Evolutionary conservation across 108 stramenopile species (phyloP).

Genomic region (Nannochloropsis gaditana): DNA sequence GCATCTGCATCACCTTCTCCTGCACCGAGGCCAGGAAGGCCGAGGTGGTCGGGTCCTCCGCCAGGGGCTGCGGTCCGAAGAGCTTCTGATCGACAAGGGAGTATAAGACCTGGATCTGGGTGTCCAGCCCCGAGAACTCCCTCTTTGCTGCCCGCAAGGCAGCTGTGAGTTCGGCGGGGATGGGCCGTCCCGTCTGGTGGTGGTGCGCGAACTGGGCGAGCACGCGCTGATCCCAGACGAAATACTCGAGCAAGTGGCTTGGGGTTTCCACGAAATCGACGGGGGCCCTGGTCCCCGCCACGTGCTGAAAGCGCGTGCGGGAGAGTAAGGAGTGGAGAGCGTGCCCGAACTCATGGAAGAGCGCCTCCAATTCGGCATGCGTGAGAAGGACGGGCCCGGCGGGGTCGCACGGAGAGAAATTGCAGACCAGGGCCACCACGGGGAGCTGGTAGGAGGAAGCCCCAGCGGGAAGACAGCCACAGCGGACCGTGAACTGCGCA

Average conservation of each 20-base stretch:
- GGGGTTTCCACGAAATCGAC: slow-evolving; percentile 58
- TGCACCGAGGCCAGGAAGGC: slow-evolving; percentile 22
- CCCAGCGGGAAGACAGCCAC: slow-evolving; percentile 61
- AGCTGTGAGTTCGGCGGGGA: slow-evolving; percentile 37
- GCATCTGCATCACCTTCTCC: slow-evolving; percentile 21
- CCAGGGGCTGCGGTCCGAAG: slow-evolving; percentile 45
- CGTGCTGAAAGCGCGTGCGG: slow-evolving; percentile 86
- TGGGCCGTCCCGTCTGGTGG: slow-evolving; percentile 37
- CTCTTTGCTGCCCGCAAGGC: slow-evolving; percentile 29
- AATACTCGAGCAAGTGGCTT: slow-evolving; percentile 57
- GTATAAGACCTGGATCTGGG: slow-evolving; percentile 51
- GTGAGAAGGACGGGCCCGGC: slow-evolving; percentile 50
- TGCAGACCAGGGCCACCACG: slow-evolving; percentile 82
- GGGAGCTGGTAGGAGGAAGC: slow-evolving; percentile 67
- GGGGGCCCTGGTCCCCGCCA: slow-evolving; percentile 74
- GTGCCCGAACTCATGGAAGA: slow-evolving; percentile 96
- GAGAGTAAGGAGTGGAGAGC: slow-evolving; percentile 86
- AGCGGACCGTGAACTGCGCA: slow-evolving; percentile 94
- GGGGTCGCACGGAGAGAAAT: slow-evolving; percentile 51
- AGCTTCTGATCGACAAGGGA: slow-evolving; percentile 52
- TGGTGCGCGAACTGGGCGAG: slow-evolving; percentile 48
- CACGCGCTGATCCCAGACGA: slow-evolving; percentile 45
- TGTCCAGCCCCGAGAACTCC: slow-evolving; percentile 46
- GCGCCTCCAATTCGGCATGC: slow-evolving; percentile 86
- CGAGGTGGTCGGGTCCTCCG: slow-evolving; percentile 24